Evolutionary conservation across 177 flowering plant genomes (phyloP), one percentile per base, ranked within the genome.

Genomic region (Tripterygium wilfordii): DNA sequence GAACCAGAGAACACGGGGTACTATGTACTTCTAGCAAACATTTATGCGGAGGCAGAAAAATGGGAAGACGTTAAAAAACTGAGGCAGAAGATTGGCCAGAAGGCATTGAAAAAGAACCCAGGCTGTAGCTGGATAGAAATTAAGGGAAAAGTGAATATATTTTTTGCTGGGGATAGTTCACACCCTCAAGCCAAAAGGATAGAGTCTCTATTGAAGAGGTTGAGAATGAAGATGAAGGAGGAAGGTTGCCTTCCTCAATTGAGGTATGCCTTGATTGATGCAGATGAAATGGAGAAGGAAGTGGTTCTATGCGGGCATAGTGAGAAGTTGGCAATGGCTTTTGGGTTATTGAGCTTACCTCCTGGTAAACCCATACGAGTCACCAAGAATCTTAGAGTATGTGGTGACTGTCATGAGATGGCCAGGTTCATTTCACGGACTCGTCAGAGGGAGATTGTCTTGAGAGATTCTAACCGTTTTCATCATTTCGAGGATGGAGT

Each of bases 101-200:
- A 45, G 17, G 70, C 75, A 42, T 36, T 67, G 17, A 73, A 47
- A 41, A 71, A 78, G 66, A 73, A 73, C 46, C 75, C 71, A 6
- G 74, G 79, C 10, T 78, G 77, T 52, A 80, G 83, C 55, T 80
- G 87, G 87, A 78, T 80, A 48, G 83, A 75, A 57, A 55, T 73
- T 51, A 63, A 60, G 54, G 70, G 72, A 13, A 76, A 65, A 62
- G 67, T 65, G 27, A 60, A 68, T 24, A 56, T 78, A 37, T 80
- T 78, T 60, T 64, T 76, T 24, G 61, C 83, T 9, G 78, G 71
- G 18, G 70, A 62, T 46, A 39, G 44, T 14, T 61, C 70, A 33
- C 69, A 76, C 37, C 74, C 74, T 9, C 67, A 64, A 50, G 33
- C 60, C 19, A 61, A 56, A 41, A 66, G 46, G 35, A 69, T 73